Base-by-base conservation (phyloP, 345 rosid genomes). In the Linum trigynum region DNA sequence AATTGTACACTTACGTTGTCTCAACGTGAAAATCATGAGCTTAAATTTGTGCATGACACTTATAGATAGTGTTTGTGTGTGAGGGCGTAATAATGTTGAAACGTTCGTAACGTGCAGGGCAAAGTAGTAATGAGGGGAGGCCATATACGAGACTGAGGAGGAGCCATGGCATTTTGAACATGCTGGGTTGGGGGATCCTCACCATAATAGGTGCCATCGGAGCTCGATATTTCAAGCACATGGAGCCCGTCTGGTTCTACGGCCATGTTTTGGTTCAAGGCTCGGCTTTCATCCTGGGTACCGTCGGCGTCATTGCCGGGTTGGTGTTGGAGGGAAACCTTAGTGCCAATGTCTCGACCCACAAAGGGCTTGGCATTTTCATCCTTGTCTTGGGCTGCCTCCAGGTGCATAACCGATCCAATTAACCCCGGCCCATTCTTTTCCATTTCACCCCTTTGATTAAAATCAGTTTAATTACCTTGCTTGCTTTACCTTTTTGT, bases 171-270 rank as follows among this genome's bases (percentile, higher is more conserved):
- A 23, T 78, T 9, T 58, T 92, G 74, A 84, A 77, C 80, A 92
- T 86, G 82, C 5, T 82, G 4, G 83, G 97, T 0, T 92, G 98
- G 97, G 92, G 98, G 0, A 75, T 86, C 38, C 15, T 86, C 62
- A 74, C 80, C 79, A 75, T 86, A 60, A 81, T 86, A 3, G 98
- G 98, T 57, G 86, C 72, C 8, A 65, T 88, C 4, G 75, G 79
- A 3, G 94, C 87, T 65, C 79, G 98, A 1, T 61, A 86, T 68
- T 68, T 75, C 37, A 88, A 70, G 76, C 68, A 79, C n/a, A 77
- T 72, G 82, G 97, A 92, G 40, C 91, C 94, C 0, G 5, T 67
- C 5, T 92, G 96, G 98, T 90, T 86, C 78, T 90, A 85, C 68
- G 37, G 71, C 2, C 98, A 90, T 61, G 56, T 48, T 0, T 64